phyloP scores from a whole-genome alignment of 1,284 basidiomycete genomes.

The Abortiporus biennis region DNA sequence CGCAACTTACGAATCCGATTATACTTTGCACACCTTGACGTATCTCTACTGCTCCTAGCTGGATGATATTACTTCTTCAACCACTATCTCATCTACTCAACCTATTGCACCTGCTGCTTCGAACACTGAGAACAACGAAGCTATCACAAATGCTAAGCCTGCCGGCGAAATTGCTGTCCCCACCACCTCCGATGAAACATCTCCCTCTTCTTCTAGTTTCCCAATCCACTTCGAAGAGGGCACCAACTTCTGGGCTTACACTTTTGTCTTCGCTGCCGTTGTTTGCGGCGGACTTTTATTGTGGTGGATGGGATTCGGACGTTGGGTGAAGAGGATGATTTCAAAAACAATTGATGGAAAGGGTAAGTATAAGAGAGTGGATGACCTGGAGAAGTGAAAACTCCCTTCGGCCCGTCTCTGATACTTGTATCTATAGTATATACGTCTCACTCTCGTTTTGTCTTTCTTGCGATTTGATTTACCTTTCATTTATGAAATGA shows the following conservation, averaged over 20 bases:
- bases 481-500: no score
- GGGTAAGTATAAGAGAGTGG: constrained; percentile 11
- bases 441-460: no score
- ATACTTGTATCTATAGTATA: no score
- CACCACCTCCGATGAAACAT: not conserved
- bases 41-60: constrained; percentile 23
- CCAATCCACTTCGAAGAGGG: no score
- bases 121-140: not conserved
- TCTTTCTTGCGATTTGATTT: no score
- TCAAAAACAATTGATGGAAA: not conserved
- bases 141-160: constrained; percentile 17
- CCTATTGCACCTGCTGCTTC: no score
- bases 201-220: not conserved
- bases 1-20: no score
- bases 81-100: not conserved
- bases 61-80: not conserved
- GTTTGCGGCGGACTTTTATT: constrained; percentile 6
- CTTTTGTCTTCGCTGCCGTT: constrained; percentile 11
- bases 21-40: no score
- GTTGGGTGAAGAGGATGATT: constrained; percentile 1
- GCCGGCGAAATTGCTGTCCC: constrained; percentile 13
- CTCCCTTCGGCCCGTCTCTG: no score
- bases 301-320: constrained; percentile 11
- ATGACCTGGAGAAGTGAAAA: constrained; percentile 17
- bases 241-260: constrained; percentile 16